These are phyloP conservation scores for Tritrichomonas foetus DNA, from an alignment of 208 protist species.

Conservation along the genomic window DNA sequence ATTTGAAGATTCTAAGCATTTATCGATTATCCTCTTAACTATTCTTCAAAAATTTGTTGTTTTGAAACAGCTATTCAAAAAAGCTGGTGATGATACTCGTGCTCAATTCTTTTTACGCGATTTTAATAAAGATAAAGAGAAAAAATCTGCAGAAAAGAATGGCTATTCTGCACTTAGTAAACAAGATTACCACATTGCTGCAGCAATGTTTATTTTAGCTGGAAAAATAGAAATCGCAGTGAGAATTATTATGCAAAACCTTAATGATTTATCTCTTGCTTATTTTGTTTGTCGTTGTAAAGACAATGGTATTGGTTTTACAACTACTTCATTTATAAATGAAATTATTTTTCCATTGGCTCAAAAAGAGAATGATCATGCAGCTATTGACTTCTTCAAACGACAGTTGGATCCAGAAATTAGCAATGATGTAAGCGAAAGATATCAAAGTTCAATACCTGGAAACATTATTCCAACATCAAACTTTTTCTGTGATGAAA, in stretches of 20 bases:
- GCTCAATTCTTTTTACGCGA: neutral
- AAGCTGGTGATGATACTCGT: neutral
- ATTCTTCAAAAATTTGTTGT: neutral
- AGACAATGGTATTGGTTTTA: no score
- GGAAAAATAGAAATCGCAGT: no score
- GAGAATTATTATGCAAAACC: no score
- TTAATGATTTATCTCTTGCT: no score
- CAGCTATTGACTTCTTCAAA: neutral
- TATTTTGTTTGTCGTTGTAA: no score
- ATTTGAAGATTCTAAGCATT: neutral
- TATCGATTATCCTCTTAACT: neutral
- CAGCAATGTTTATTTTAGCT: neutral
- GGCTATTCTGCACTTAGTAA: neutral
- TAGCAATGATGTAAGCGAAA: neutral
- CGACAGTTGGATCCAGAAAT: neutral
- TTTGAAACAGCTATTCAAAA: neutral
- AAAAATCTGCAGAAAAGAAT: constrained; percentile 25
- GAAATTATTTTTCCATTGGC: neutral
- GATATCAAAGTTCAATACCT: neutral
- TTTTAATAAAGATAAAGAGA: neutral
- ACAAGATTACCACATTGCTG: constrained; percentile 32
- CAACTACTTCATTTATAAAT: neutral
- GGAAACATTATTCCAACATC: neutral
- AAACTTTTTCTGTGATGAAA: neutral
- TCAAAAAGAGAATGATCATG: neutral